Evolutionary conservation across 305 asterid species (phyloP).

Genomic region (Fraxinus nigra): DNA sequence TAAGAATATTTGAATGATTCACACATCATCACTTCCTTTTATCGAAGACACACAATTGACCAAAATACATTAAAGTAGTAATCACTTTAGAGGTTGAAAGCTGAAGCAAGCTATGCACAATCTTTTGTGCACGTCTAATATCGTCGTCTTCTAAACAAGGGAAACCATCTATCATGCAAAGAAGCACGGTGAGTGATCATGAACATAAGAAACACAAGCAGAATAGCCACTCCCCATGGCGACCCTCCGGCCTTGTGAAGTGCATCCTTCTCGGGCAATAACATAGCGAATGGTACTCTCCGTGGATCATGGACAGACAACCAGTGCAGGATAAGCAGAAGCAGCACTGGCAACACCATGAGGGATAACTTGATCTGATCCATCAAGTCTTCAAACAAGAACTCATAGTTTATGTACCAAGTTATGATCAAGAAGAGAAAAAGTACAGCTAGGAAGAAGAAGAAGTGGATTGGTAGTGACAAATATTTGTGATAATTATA

Average conservation of each 20-base stretch:
- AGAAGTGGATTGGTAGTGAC: constrained; percentile 59
- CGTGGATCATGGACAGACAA: constrained; percentile 46
- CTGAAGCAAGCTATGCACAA: not conserved
- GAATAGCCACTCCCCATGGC: constrained; percentile 56
- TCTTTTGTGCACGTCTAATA: not conserved
- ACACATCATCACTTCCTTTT: not conserved
- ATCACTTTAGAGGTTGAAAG: not conserved
- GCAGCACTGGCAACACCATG: constrained; percentile 60
- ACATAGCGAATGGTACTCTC: constrained; percentile 38
- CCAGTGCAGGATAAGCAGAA: constrained; percentile 66
- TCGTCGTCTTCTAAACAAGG: constrained; percentile 54
- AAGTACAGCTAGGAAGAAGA: constrained; percentile 47
- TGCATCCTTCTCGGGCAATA: constrained; percentile 61
- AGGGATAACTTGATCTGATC: constrained; percentile 52
- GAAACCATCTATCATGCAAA: constrained; percentile 70
- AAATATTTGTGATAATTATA: constrained; percentile 56
- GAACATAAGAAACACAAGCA: constrained; percentile 61
- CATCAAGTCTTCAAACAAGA: constrained; percentile 42
- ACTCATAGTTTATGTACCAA: constrained; percentile 76
- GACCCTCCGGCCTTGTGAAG: constrained; percentile 70
- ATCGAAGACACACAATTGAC: not conserved
- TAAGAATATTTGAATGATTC: not conserved
- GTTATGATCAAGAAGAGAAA: constrained; percentile 58
- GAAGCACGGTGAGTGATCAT: constrained; percentile 72
- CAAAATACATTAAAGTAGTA: not conserved